These are phyloP conservation scores for Prunus dulcis DNA, from an alignment of 306 rosid genomes.

Conservation along the genomic window DNA sequence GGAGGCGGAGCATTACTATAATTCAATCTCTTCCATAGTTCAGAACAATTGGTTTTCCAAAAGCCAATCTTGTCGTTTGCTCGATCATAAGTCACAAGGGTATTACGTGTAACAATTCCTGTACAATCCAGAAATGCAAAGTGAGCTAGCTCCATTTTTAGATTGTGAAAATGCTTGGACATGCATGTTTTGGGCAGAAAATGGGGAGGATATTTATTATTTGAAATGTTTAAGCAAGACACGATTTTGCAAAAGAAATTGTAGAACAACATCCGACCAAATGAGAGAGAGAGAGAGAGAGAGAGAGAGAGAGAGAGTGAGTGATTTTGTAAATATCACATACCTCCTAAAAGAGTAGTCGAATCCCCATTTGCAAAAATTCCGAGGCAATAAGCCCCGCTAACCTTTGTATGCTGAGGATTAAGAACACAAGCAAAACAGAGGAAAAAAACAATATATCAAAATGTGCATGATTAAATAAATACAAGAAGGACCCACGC, in stretches of 20 bases:
- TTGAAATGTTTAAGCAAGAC: neutral
- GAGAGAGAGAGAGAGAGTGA: neutral
- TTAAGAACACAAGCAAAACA: conserved; percentile 1
- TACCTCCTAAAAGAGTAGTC: conserved; percentile 58
- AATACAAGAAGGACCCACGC: neutral
- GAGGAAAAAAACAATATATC: neutral
- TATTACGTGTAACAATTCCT: conserved; percentile 53
- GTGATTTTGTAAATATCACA: neutral
- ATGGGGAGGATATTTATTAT: neutral
- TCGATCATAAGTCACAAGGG: conserved; percentile 53
- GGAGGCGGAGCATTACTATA: conserved; percentile 24
- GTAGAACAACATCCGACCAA: neutral
- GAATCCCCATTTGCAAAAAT: conserved; percentile 40
- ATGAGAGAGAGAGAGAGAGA: neutral
- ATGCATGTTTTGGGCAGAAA: neutral
- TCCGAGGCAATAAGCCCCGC: conserved; percentile 52
- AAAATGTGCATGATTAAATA: neutral
- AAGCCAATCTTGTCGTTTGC: conserved; percentile 40
- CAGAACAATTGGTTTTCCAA: conserved; percentile 54
- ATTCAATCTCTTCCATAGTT: conserved; percentile 40
- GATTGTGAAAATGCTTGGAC: neutral
- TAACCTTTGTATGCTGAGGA: conserved; percentile 46
- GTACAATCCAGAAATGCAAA: conserved; percentile 10
- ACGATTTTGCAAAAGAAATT: neutral
- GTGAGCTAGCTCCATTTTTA: neutral